Conservation (phyloP, 2,329 filamentous ascomycete genomes). For the Didymellaceae sp. region DNA sequence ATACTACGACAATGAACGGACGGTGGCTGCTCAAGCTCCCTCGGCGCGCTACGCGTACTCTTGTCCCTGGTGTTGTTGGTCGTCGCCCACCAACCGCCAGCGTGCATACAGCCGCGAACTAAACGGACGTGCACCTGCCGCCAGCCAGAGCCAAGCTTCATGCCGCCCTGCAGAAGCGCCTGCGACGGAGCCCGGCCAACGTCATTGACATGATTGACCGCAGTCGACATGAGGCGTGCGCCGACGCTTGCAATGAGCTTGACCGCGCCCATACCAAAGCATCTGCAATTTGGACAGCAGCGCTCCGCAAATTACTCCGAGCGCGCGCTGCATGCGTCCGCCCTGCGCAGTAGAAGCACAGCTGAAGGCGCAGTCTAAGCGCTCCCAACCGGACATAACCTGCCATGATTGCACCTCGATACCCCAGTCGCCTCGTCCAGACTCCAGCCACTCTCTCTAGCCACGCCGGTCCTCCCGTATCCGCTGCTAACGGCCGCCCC, state of each 20-base stretch:
- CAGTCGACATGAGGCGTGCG: neutral
- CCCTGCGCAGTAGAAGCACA: neutral
- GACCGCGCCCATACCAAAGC: no score
- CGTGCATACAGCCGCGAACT: neutral
- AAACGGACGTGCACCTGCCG: neutral
- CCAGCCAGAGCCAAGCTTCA: neutral
- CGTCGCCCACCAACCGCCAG: no score
- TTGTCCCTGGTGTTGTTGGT: neutral
- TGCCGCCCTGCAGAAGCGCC: neutral
- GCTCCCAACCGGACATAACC: neutral
- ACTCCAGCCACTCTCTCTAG: conserved; percentile 15
- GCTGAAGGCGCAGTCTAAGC: conserved; percentile 5
- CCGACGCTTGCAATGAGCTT: neutral
- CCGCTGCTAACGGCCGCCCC: conserved; percentile 8
- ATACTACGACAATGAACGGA: no score
- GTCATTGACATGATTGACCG: no score
- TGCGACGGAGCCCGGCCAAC: neutral
- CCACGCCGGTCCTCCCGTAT: conserved; percentile 13
- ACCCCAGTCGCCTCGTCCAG: neutral
- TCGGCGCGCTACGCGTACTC: no score
- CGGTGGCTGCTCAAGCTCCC: no score
- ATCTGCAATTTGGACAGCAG: no score
- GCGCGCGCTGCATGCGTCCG: neutral
- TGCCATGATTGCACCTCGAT: neutral
- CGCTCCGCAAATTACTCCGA: neutral